These are phyloP conservation scores for Zopfochytrium polystomum DNA, from an alignment of 371 early-diverging fungal species.

Conservation along the genomic window DNA sequence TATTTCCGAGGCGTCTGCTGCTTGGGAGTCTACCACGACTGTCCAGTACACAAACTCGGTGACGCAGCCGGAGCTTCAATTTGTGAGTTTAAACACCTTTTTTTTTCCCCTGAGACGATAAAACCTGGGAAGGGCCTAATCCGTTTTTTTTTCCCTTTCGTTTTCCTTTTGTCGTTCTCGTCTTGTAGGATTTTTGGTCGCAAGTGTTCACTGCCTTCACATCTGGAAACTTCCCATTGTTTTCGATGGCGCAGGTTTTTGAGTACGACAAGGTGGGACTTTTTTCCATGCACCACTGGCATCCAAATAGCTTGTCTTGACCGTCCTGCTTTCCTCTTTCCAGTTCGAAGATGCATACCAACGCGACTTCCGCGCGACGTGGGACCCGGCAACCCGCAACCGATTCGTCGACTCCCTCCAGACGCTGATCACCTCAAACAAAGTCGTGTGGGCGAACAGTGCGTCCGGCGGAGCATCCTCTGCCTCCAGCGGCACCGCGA, in stretches of 20 bases:
- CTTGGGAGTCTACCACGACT: no score
- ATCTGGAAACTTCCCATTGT: conserved; percentile 8
- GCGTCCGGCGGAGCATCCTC: no score
- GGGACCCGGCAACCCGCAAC: neutral
- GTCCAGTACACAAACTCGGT: neutral
- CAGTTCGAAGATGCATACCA: neutral
- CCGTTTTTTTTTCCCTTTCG: no score
- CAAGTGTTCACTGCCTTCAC: conserved; percentile 13
- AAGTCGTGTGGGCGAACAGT: neutral
- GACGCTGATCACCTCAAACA: neutral
- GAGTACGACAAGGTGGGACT: conserved; percentile 22
- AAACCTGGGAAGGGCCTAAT: no score
- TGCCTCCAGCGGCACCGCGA: no score
- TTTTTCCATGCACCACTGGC: no score
- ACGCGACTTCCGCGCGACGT: neutral
- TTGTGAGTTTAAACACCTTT: no score
- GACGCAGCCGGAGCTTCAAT: neutral
- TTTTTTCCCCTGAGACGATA: no score
- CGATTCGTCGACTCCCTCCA: neutral
- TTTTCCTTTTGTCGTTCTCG: no score
- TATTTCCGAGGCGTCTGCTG: no score
- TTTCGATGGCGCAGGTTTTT: conserved; percentile 21
- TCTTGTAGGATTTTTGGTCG: conserved; percentile 15
- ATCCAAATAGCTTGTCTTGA: no score
- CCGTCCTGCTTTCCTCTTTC: no score